Evolutionary conservation across 2,329 filamentous ascomycete genomes (phyloP), one percentile per base, ranked within the genome.

Genomic region (Neonectria punicea): DNA sequence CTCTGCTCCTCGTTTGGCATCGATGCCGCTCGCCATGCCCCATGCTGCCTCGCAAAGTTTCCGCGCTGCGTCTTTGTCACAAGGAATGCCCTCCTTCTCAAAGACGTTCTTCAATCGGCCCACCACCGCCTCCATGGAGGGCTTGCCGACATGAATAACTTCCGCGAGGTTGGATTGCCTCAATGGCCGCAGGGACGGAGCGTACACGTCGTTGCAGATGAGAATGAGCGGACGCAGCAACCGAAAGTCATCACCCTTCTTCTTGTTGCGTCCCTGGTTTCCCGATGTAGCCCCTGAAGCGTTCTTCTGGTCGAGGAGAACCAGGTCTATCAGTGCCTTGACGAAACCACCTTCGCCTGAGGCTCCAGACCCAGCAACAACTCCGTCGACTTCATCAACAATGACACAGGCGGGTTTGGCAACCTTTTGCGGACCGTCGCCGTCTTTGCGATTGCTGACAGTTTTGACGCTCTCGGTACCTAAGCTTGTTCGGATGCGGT

Each of bases 201-300:
- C 94, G 75, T 99, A 99, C 1, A 98, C 89, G 77, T 99, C 97
- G 74, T 99, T 99, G 83, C 96, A 99, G 72, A 99, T 96, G 53
- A 99, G 84, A 55, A 99, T 93, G 32, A 99, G 84, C 0, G 96
- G 96, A 50, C 96, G 87, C 80, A 97, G 87, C 67, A 98, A 86
- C 46, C 92, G 88, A 76, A 99, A 99, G 63, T 90, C 91, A 74
- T 98, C 95, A 0, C 90, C 91, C 76, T 93, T 95, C 78, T 88
- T 93, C 79, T 89, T 92, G 70, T 84, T 87, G 14, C 68, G 71
- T 22, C 62, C 63, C 14, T 71, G 58, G 7, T 67, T 67, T 34
- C 65, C 54, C 8, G 71, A 65, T 9, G 78, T 76, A 9, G 78
- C 70, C 10, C 75, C 68, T 13, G 78, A 75, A 3, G 72, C 65